Percentiles rank a stretch among this genome's conserved stretches.
phyloP scores from a whole-genome alignment of 163 green algal genomes.

The Chlorella variabilis region DNA sequence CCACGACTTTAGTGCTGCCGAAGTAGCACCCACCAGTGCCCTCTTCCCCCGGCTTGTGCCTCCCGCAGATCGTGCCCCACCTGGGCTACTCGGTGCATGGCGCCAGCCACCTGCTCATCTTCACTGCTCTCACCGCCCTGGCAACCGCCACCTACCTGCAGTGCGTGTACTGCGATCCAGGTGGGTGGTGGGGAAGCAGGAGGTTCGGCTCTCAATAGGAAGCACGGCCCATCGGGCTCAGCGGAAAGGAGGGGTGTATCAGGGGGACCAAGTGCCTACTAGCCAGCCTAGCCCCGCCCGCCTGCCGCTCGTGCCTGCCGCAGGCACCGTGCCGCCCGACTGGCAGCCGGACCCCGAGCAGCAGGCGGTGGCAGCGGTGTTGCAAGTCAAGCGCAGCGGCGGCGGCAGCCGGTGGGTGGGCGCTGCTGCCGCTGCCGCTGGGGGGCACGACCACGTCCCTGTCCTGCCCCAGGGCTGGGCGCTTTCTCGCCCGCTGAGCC shows the following conservation, averaged over 20 bases:
- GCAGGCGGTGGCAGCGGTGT: slow-evolving; percentile 1
- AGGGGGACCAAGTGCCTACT: no score
- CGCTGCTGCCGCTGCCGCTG: background rate
- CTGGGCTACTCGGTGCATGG: slow-evolving; percentile 26
- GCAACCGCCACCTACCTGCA: slow-evolving; percentile 8
- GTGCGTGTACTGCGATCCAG: slow-evolving; percentile 27
- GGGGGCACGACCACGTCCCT: background rate
- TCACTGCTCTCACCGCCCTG: slow-evolving; percentile 9
- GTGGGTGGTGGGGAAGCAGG: background rate
- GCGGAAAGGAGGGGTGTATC: no score
- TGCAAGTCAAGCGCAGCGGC: slow-evolving; percentile 33
- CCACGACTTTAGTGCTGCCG: background rate
- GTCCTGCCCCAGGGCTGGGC: background rate
- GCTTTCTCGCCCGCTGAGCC: background rate
- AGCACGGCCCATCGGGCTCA: no score
- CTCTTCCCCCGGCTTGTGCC: no score
- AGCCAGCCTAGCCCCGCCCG: no score
- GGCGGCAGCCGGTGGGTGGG: slow-evolving; percentile 2
- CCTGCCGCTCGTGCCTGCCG: background rate
- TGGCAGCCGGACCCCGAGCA: slow-evolving; percentile 28
- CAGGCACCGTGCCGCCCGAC: slow-evolving; percentile 4
- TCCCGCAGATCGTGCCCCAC: slow-evolving; percentile 29
- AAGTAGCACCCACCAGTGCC: no score
- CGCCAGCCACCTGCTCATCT: background rate
- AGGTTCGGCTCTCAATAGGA: no score